A percentile compares a stretch with the other conserved stretches of the same genome.
These are phyloP conservation scores for Xerocomus tenax DNA, from an alignment of 1,284 basidiomycete genomes.

Conservation along the genomic window DNA sequence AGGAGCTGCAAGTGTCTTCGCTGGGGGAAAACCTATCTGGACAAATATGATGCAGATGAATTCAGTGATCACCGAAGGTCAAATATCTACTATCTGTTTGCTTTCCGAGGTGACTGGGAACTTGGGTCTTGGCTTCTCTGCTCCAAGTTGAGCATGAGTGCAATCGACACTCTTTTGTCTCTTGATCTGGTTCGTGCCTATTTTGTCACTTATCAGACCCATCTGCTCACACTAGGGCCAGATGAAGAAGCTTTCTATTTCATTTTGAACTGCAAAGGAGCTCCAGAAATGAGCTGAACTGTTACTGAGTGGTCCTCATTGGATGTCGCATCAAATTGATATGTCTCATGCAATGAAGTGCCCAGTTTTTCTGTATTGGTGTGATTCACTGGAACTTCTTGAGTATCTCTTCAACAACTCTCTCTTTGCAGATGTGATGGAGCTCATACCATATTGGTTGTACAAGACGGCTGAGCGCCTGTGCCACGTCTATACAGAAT, in stretches of 20 bases:
- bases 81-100: no score
- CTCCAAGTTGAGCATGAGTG: no score
- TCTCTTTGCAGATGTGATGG: neutral
- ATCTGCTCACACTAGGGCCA: no score
- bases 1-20: neutral
- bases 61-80: neutral
- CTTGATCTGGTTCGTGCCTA: no score
- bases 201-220: neutral
- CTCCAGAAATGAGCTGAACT: neutral
- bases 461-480: no score
- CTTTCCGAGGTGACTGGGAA: neutral
- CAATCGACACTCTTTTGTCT: no score
- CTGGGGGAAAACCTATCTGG: neutral
- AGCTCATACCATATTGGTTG: neutral
- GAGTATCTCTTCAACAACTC: neutral
- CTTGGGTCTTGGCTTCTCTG: neutral
- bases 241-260: neutral
- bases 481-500: no score
- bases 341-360: neutral
- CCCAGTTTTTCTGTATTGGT: neutral
- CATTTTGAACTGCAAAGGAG: neutral
- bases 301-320: neutral
- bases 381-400: neutral
- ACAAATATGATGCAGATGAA: neutral
- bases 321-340: neutral